These are phyloP conservation scores for Yamadazyma endophytica DNA, from an alignment of 805 yeast species.

Conservation along the genomic window DNA sequence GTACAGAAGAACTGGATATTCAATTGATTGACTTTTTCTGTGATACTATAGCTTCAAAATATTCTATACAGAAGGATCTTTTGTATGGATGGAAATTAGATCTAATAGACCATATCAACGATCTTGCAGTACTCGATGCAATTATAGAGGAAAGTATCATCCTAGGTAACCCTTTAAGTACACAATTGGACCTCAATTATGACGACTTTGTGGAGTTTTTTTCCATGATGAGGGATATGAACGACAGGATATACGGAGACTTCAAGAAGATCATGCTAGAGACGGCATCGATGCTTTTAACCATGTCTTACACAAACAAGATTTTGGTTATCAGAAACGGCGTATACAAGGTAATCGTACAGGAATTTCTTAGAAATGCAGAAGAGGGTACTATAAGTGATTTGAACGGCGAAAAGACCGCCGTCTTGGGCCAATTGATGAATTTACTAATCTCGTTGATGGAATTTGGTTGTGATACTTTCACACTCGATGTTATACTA, in stretches of 20 bases:
- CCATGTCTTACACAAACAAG: conserved; percentile 20
- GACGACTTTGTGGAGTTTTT: conserved; percentile 8
- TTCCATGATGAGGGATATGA: conserved; percentile 14
- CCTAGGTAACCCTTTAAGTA: conserved; percentile 8
- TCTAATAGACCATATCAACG: conserved; percentile 20
- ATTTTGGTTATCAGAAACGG: conserved; percentile 17
- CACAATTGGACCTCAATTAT: conserved; percentile 3
- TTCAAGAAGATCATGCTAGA: conserved; percentile 27
- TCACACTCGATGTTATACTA: conserved; percentile 16
- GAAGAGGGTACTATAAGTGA: not conserved
- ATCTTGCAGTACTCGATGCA: conserved; percentile 16
- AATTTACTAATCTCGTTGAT: conserved; percentile 22
- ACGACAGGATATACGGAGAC: conserved; percentile 21
- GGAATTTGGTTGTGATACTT: conserved; percentile 32
- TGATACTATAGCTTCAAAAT: conserved; percentile 17
- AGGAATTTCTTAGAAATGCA: conserved; percentile 11
- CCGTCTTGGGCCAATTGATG: conserved; percentile 15
- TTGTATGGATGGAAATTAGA: conserved; percentile 36
- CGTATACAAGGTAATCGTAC: conserved; percentile 18
- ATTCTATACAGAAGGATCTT: conserved; percentile 22
- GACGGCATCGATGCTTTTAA: conserved; percentile 17
- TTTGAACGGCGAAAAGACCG: conserved; percentile 7
- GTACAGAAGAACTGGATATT: conserved; percentile 9
- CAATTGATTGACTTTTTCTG: conserved; percentile 19
- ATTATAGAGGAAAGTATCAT: conserved; percentile 22